Conservation (phyloP, 441 rosid genomes). For the Populus hybrid region DNA sequence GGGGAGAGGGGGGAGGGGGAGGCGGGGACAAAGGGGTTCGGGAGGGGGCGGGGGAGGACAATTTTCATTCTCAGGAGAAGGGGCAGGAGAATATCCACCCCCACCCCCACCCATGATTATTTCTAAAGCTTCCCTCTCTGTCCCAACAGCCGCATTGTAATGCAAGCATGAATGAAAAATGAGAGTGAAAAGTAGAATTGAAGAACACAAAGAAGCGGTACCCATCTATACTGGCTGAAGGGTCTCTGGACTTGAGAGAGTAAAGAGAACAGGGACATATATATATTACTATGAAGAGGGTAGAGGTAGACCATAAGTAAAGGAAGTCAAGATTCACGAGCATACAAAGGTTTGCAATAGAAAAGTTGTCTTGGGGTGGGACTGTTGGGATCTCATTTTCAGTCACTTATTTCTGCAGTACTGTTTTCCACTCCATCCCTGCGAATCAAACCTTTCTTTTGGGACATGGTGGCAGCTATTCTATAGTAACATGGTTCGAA, state of each 20-base stretch:
- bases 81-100: constrained; percentile 2
- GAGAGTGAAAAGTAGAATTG: constrained; percentile 12
- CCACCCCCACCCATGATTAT: constrained; percentile 30
- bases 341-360: not conserved
- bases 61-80: not conserved
- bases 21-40: constrained; percentile 8
- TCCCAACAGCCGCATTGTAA: not conserved
- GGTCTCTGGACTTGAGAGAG: not conserved
- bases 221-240: not conserved
- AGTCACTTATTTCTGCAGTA: not conserved
- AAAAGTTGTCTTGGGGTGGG: not conserved
- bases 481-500: too few relatives aligned
- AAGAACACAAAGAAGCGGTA: not conserved
- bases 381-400: not conserved
- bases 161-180: constrained; percentile 1
- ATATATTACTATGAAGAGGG: not conserved
- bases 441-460: too few relatives aligned
- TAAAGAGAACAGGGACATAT: not conserved
- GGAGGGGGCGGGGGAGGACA: constrained; percentile 17
- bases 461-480: too few relatives aligned
- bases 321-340: constrained; percentile 14
- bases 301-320: constrained; percentile 1
- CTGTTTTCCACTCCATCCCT: too few relatives aligned
- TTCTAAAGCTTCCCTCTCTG: constrained; percentile 24
- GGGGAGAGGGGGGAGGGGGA: not conserved